These are phyloP conservation scores for Peronospora destructor DNA, from an alignment of 352 stramenopile species.

Conservation along the genomic window DNA sequence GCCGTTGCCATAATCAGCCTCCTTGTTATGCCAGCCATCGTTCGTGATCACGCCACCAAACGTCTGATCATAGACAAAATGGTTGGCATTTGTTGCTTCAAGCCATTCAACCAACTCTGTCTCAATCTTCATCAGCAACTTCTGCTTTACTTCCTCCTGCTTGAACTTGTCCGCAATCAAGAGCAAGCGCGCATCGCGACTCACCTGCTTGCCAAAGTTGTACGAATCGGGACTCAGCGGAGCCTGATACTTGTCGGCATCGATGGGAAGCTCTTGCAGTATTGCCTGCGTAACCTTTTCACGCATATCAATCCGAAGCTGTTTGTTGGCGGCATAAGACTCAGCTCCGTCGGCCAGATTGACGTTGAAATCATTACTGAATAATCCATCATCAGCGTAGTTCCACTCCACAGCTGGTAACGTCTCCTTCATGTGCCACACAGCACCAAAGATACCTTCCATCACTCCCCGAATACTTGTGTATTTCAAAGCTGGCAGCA, in stretches of 20 bases:
- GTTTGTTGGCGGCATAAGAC: slow-evolving; percentile 14
- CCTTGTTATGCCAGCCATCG: slow-evolving; percentile 60
- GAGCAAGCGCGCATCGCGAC: slow-evolving; percentile 56
- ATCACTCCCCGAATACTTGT: slow-evolving; percentile 72
- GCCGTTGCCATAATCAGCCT: slow-evolving; percentile 82
- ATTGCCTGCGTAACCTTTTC: slow-evolving; percentile 32
- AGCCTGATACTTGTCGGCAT: slow-evolving; percentile 45
- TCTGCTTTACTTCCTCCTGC: slow-evolving; percentile 37
- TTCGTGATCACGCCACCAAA: slow-evolving; percentile 89
- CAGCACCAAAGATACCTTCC: slow-evolving; percentile 47
- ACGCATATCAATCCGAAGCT: slow-evolving; percentile 31
- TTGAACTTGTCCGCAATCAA: slow-evolving; percentile 75
- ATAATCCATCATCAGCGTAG: slow-evolving; percentile 51
- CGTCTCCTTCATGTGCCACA: slow-evolving; percentile 62
- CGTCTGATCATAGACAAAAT: slow-evolving; percentile 89
- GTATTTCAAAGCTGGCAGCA: slow-evolving; percentile 47
- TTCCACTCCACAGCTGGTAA: slow-evolving; percentile 58
- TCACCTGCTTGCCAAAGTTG: slow-evolving; percentile 78
- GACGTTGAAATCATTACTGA: slow-evolving; percentile 30
- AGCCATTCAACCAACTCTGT: slow-evolving; percentile 54
- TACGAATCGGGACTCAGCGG: slow-evolving; percentile 54
- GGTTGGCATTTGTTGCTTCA: slow-evolving; percentile 46
- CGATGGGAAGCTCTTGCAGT: slow-evolving; percentile 33
- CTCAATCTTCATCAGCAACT: slow-evolving; percentile 54
- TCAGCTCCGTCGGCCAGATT: background rate